Base-by-base conservation (phyloP, 2,329 filamentous ascomycete genomes). In the Fusarium setosum region DNA sequence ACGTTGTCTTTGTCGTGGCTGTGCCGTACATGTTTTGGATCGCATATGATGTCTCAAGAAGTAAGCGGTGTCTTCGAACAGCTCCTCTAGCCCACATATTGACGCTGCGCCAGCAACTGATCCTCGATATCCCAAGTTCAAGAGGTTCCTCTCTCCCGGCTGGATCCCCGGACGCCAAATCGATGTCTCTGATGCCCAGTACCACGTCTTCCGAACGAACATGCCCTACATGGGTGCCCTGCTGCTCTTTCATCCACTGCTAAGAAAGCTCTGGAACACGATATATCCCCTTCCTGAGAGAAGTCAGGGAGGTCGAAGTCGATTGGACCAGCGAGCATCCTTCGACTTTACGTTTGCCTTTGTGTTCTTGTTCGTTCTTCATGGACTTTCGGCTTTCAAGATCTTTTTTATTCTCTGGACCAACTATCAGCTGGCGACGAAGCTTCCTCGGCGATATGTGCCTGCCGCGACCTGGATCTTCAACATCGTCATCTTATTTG, bases 101-200 rank as follows among this genome's bases (percentile, higher is more conserved):
- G 61, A 77, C 52, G 21, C 11, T 11, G 31, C 47, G 32, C 38
- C 58, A 97, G 94, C 90, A 60, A 90, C 89, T 32, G 91, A 97
- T 75, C 92, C 93, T 6, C 89, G 92, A 68, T 99, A 96, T 75
- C 76, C 84, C 59, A 92, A 90, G 69, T 97, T 90, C 74, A 85
- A 90, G 62, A 82, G 83, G 60, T 82, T 90, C 35, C 86, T 99
- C 15, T 89, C 88, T 3, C 84, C 89, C 9, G 96, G 96, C 69
- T 99, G 96, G 96, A 92, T 99, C 57, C 92, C 91, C 8, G 95
- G 95, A 23, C 91, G 95, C 59, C 93, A 93, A 84, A 93, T 98
- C 64, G 96, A 99, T 80, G 89, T 94, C 65, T 96, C 94, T 35
- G 96, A 99, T 79, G 79, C 86, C 29, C 96, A 99, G 78, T 99